Evolutionary conservation across 2,329 filamentous ascomycete species (phyloP), one percentile per base, ranked within the genome.

Genomic region (Myriosclerotinia curreyana): DNA sequence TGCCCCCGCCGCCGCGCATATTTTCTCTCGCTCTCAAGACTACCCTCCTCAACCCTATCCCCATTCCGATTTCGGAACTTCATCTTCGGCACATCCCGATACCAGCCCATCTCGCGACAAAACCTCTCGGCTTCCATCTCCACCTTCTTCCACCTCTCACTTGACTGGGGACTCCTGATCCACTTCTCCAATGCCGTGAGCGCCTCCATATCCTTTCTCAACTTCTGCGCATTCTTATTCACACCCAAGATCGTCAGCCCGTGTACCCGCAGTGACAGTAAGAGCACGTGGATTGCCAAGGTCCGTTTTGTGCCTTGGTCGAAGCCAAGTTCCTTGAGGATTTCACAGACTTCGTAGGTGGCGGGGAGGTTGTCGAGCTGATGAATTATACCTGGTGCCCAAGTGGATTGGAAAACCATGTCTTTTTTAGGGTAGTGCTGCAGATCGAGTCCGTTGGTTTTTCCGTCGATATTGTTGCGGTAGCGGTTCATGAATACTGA

Each of bases 371-470:
- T 3, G 38, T 5, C 38, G 12, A 58, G 14, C 5, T n/a, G 11
- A 12, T 2, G 14, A 15, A 42, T 46, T 7, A 8, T 5, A 17
- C 12, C 7, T 22, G 20, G 17, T 12, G 36, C 7, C 54, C 54
- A 58, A 12, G 12, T 12, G 4, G 54, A 58, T n/a, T 58, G 38
- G 38, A 58, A 58, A 11, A 58, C 42, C 28, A 58, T 44, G 20
- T 58, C 25, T 14, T 14, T 14, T 38, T 22, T 22, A 14, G 31
- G 22, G 46, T 49, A 25, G 15, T 17, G 22, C 0, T 31, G 8
- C 9, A 25, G 3, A 56, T 36, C 11, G 22, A 44, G 31, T n/a
- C 34, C 51, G 34, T 22, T 8, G 11, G 22, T 20, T 15, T 8
- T 15, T 25, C n/a, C 51, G 5, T 22, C 0, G 20, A 38, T 34